Percentiles rank a stretch among this genome's conserved stretches.
Conservation (phyloP, 352 stramenopile genomes). For the Phytophthora pistaciae region DNA sequence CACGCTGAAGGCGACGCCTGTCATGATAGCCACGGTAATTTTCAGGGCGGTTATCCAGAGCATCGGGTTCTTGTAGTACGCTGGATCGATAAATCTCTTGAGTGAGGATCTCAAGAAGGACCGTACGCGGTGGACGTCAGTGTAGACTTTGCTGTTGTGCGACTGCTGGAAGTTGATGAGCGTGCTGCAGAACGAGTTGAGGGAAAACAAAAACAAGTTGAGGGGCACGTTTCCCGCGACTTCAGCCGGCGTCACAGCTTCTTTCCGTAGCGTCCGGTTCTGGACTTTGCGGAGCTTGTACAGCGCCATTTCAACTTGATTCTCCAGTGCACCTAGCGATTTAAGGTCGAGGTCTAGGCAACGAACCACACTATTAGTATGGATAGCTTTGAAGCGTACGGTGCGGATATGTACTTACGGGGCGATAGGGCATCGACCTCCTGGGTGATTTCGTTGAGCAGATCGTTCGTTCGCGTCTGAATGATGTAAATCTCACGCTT, state of each 20-base stretch:
- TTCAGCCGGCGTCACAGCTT: constrained; percentile 59
- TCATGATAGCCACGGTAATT: constrained; percentile 63
- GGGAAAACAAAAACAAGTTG: constrained; percentile 80
- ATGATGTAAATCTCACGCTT: constrained; percentile 81
- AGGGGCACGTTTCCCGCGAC: constrained; percentile 77
- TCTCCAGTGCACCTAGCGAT: constrained; percentile 50
- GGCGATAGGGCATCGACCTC: constrained; percentile 58
- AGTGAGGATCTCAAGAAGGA: constrained; percentile 60
- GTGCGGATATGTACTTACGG: constrained; percentile 35
- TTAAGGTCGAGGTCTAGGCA: constrained; percentile 56
- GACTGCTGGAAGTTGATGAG: constrained; percentile 65
- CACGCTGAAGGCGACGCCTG: constrained; percentile 67
- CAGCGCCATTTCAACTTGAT: constrained; percentile 69
- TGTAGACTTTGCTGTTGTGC: constrained; percentile 69
- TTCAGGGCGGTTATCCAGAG: constrained; percentile 59
- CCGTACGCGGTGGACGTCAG: constrained; percentile 43
- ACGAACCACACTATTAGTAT: neutral
- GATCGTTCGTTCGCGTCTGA: constrained; percentile 63
- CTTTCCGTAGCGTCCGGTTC: constrained; percentile 55
- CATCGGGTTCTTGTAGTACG: constrained; percentile 47
- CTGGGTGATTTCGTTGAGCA: constrained; percentile 68
- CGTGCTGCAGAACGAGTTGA: constrained; percentile 82
- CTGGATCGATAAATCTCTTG: constrained; percentile 50
- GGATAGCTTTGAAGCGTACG: too few species aligned
- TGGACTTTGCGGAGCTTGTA: constrained; percentile 66